These are phyloP conservation scores for Russula abietina DNA, from an alignment of 768 basidiomycete species.

Conservation along the genomic window DNA sequence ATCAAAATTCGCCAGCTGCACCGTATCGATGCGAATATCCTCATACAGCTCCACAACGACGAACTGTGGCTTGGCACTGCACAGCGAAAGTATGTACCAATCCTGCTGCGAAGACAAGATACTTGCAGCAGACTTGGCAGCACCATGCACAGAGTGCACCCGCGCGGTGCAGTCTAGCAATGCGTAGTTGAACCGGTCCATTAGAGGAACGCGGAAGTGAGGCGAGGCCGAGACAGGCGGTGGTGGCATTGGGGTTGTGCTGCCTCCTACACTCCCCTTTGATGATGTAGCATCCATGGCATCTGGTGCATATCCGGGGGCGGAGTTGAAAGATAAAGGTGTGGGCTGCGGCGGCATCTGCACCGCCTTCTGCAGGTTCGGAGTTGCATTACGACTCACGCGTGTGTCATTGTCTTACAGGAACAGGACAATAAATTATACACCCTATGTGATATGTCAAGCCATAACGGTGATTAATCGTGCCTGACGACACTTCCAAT, in stretches of 20 bases:
- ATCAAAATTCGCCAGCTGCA: conserved; percentile 96
- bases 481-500: too few species aligned
- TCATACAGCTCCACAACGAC: conserved; percentile 96
- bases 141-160: conserved; percentile 75
- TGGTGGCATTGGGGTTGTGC: neutral
- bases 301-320: neutral
- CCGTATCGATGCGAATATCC: conserved; percentile 96
- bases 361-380: neutral
- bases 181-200: conserved; percentile 93
- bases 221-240: conserved; percentile 34
- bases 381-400: too few species aligned
- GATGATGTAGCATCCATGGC: neutral
- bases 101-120: conserved; percentile 89
- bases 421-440: too few species aligned
- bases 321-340: neutral
- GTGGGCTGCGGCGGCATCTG: neutral
- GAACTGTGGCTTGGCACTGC: conserved; percentile 58
- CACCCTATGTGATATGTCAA: too few species aligned
- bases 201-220: conserved; percentile 66
- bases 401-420: too few species aligned
- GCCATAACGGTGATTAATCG: too few species aligned
- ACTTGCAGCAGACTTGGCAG: conserved; percentile 73
- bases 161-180: conserved; percentile 89
- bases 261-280: neutral
- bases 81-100: conserved; percentile 95